Conservation (phyloP, 2,329 filamentous ascomycete genomes). For the Chaetomium strumarium region DNA sequence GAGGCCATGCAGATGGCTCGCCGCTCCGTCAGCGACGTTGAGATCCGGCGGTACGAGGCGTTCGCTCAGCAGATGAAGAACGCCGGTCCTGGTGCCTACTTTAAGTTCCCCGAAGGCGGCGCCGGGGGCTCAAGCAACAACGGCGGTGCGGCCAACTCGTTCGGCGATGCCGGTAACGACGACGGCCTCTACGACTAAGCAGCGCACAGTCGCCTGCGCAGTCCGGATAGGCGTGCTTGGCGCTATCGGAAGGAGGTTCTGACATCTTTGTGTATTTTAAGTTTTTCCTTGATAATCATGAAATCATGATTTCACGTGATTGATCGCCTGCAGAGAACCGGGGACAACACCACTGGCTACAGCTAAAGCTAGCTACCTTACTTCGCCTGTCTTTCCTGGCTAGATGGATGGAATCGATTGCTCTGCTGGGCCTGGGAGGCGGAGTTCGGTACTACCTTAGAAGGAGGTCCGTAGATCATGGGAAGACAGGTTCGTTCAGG, state of each 20-base stretch:
- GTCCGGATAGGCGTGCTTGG: no score
- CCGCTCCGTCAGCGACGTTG: conserved; percentile 89
- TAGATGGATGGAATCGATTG: conserved; percentile 1
- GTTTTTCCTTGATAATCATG: no score
- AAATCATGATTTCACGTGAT: no score
- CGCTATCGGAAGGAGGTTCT: no score
- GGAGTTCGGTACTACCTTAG: conserved; percentile 4
- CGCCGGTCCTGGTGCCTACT: conserved; percentile 88
- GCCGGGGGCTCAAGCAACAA: conserved; percentile 61
- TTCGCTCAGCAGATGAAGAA: conserved; percentile 99
- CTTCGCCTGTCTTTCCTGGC: background rate
- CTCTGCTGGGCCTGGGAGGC: conserved; percentile 2
- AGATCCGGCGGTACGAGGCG: conserved; percentile 96
- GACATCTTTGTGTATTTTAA: no score
- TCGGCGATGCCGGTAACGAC: conserved; percentile 85
- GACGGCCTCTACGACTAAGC: conserved; percentile 95
- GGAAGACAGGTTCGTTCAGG: background rate
- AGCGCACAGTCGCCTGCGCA: background rate
- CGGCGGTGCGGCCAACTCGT: conserved; percentile 55
- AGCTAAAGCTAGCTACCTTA: background rate
- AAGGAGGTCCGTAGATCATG: background rate
- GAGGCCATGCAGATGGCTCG: conserved; percentile 96
- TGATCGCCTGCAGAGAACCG: no score
- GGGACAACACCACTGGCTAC: no score
- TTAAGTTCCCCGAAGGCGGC: conserved; percentile 85